phyloP scores from a whole-genome alignment of 2,329 filamentous ascomycete species.

The Biscogniauxia sp. region DNA sequence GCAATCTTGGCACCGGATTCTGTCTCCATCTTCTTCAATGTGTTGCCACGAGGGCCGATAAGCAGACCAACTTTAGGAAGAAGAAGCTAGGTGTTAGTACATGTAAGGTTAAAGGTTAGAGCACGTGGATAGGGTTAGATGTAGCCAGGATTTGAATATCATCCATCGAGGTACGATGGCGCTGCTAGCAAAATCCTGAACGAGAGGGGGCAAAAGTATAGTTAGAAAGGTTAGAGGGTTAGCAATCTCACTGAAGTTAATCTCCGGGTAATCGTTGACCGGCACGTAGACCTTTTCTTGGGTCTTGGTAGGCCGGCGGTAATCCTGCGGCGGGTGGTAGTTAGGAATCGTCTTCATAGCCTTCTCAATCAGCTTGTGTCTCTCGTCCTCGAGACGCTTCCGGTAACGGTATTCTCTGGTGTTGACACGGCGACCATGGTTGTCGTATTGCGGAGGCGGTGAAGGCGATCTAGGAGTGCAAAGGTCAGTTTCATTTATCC shows the following conservation, averaged over 20 bases:
- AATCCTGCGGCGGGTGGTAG: constrained; percentile 98
- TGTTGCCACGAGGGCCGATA: constrained; percentile 99
- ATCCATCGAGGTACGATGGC: constrained; percentile 35
- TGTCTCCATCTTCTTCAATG: constrained; percentile 98
- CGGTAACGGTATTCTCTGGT: constrained; percentile 98
- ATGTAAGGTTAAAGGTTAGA: constrained; percentile 40
- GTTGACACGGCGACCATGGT: constrained; percentile 98
- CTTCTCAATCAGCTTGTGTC: constrained; percentile 97
- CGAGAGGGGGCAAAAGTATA: constrained; percentile 40
- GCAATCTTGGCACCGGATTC: constrained; percentile 98
- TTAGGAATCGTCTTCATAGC: constrained; percentile 99
- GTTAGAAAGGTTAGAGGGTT: constrained; percentile 90
- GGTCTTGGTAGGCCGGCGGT: constrained; percentile 98
- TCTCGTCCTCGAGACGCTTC: constrained; percentile 96
- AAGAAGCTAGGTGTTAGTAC: constrained; percentile 92
- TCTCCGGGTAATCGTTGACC: constrained; percentile 99
- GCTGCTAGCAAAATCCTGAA: constrained; percentile 47
- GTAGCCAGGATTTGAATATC: constrained; percentile 29
- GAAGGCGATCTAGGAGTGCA: constrained; percentile 74
- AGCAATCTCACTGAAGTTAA: constrained; percentile 99
- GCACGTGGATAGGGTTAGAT: constrained; percentile 36
- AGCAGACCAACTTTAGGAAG: constrained; percentile 96
- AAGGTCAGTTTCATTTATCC: constrained; percentile 9
- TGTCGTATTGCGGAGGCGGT: constrained; percentile 95
- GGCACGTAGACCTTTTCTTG: constrained; percentile 99